Evolutionary conservation across 345 rosid species (phyloP), one percentile per base, ranked within the genome.

Genomic region (Trapa bicornis): DNA sequence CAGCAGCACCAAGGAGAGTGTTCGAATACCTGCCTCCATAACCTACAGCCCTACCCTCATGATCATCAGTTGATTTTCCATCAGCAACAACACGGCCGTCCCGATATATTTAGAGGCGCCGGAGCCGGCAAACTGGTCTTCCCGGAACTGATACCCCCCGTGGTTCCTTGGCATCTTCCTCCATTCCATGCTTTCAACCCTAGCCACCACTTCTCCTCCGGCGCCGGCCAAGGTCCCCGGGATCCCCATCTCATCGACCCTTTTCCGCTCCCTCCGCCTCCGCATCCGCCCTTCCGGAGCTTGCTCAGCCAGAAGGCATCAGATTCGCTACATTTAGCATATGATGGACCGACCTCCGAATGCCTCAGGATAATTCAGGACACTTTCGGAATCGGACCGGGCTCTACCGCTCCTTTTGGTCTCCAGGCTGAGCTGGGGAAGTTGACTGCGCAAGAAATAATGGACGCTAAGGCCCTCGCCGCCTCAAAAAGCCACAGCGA

Each of bases 381-480:
- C 2, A 78, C 93, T 66, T 78, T 92, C 32, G 97, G 97, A 36
- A 47, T 87, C 86, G 16, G 81, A 65, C 75, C 85, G n/a, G 84
- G 87, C 10, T 78, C 86, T 8, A 81, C 67, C 64, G 73, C 42
- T 47, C 90, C 96, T 66, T 89, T 90, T 38, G 96, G 96, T 57
- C 78, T 87, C 32, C 97, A 88, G 70, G 83, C 89, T 36, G 92
- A 93, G 77, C 47, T 94, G 67, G 92, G 94, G 15, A 94, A 89
- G 76, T 82, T 91, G 96, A 88, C 89, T 41, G 91, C 97, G n/a
- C 99, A 94, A 76, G 96, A 91, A 78, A 85, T 94, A 61, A 87
- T 94, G 92, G 99, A 94, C n/a, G 99, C 99, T 8, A 94, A 94
- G 78, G 99, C 99, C 45, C 88, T 94, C 6, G 99, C 97, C 72